Evolutionary conservation across 2,329 filamentous ascomycete species (phyloP), one percentile per base, ranked within the genome.

Genomic region (Fusarium foetens): DNA sequence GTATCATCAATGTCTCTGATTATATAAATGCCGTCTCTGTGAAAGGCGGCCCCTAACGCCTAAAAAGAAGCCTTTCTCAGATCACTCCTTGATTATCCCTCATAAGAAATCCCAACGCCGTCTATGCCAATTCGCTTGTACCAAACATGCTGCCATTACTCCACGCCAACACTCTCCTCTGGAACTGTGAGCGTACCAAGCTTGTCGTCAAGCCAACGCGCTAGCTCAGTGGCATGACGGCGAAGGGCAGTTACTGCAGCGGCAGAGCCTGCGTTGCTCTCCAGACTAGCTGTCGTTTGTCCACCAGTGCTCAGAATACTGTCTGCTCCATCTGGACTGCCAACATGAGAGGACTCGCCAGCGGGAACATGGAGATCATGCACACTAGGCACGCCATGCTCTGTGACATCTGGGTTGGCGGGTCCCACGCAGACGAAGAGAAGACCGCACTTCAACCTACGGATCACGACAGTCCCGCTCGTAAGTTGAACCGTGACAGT

Each of bases 371-470:
- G 71, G 36, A 72, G 69, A 45, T 74, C 69, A 14, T 75, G 70
- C 33, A 62, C 58, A 53, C 65, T 71, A 39, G 33, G 61, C 27
- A 65, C 72, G 36, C 65, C 55, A 38, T 76, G 74, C n/a, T 70
- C 71, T 41, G 65, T 66, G 17, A 70, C 60, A 45, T 75, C 78
- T 51, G 79, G 77, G 62, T 80, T 77, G 4, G 86, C 76, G 3
- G 86, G 84, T 0, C 89, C 89, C 43, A 91, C 85, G 73, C 87
- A 90, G 51, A 91, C 87, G 70, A 92, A 89, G 41, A 92, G 82
- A 49, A 92, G 83, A 23, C 88, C 88, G 78, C 89, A 91, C 43
- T 82, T 83, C 36, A 92, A 81, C 4, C 83, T 83, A 16, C 88
- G 84, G 61, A 92, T 88, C 25, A 91, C 86, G 72, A 92, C 85